phyloP scores from a whole-genome alignment of 225 moss, liverwort and hornwort species.

The Physcomitrellopsis africana region DNA sequence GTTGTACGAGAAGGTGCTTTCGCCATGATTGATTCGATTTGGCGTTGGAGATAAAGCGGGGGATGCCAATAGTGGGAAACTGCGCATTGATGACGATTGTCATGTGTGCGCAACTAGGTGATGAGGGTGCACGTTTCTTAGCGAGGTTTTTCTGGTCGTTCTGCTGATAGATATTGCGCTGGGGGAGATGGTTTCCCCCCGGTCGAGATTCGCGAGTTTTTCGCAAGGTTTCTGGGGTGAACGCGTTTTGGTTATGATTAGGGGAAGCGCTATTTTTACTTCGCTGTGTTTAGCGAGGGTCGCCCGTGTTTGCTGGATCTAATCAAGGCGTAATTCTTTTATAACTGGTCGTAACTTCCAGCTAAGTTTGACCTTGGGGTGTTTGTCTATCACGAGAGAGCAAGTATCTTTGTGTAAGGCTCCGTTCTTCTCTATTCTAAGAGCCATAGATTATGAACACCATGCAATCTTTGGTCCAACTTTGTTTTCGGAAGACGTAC shows the following conservation, averaged over 20 bases:
- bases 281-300: background rate
- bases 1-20: background rate
- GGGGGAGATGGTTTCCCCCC: constrained; percentile 12
- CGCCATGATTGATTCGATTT: background rate
- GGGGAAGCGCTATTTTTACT: background rate
- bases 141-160: constrained; percentile 12
- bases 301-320: constrained; percentile 8
- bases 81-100: constrained; percentile 8
- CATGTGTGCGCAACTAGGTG: background rate
- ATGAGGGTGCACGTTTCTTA: constrained; percentile 24
- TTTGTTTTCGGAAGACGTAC: background rate
- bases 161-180: background rate
- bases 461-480: constrained; percentile 8
- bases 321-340: constrained; percentile 7
- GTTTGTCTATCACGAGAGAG: too few species aligned
- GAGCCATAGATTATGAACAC: background rate
- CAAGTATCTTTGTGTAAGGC: too few species aligned
- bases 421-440: background rate
- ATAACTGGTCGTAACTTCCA: background rate
- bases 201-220: constrained; percentile 16
- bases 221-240: background rate
- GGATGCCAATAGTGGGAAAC: background rate
- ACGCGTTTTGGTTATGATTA: constrained; percentile 34
- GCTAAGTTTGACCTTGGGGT: background rate
- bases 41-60: background rate